Base-by-base conservation (phyloP, 2,329 filamentous ascomycete species). In the Beauveria sp. region DNA sequence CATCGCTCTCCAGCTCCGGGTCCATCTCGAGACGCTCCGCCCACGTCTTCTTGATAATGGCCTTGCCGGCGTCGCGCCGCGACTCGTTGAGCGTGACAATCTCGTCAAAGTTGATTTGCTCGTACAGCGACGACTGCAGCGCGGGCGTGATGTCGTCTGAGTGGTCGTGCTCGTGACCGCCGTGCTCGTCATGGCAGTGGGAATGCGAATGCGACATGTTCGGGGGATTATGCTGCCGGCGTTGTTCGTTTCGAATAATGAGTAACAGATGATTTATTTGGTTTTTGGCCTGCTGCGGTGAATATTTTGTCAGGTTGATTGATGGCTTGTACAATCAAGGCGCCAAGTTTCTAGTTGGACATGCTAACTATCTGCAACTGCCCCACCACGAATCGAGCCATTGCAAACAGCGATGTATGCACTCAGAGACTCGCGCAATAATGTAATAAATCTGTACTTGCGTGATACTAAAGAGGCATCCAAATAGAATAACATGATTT, bases 71-170 rank as follows among this genome's bases (percentile, higher is more conserved):
- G 63, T 87, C 84, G 8, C 85, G 77, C 16, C 76, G 73, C 12
- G 85, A 80, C 76, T 98, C 95, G 74, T 99, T 99, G 60, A 97
- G 78, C 0, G 93, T 95, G 43, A 80, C 85, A 65, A 99, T 87
- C 31, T 87, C 83, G 75, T 91, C 88, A 76, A 98, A 97, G 73
- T 93, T 86, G 75, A 99, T 92, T 73, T 96, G 89, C 66, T 90
- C 86, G 79, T 97, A 98, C 42, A 99, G 86, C 48, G 92, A 91
- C 69, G 88, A 88, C 75, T 98, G 93, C 18, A 97, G 81, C 1
- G 93, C 93, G 0, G 95, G 95, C 1, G 90, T 93, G 69, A 96
- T 85, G 78, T 98, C 93, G 78, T 98, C 90, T 52, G 85, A 88
- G 77, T 97, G 93, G 74, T 96, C 92, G 74, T 97, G 92, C 48